Evolutionary conservation across 2,329 filamentous ascomycete genomes (phyloP), one percentile per base, ranked within the genome.

Genomic region (Xylaria sp.): DNA sequence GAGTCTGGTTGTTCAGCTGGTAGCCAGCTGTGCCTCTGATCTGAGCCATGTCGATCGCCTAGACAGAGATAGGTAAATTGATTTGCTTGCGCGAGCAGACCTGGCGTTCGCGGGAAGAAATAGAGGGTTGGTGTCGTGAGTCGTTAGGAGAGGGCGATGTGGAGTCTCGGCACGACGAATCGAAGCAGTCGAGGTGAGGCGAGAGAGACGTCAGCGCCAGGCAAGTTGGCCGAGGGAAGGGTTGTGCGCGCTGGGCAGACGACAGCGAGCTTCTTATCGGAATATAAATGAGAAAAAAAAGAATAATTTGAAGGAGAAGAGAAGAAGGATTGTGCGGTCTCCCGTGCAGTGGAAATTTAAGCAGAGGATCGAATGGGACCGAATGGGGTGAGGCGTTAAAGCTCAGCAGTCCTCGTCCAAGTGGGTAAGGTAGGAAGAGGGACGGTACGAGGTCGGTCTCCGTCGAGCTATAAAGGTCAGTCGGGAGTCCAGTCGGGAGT

Each of bases 1-100:
- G 84, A 71, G 85, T 87, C 71, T 87, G 85, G 74, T 87, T 83
- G 71, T 88, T 88, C 74, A 94, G 84, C 78, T 92, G 90, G 78
- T 95, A 95, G 76, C 89, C 89, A 71, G 90, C 88, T 65, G 84
- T 87, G 74, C 86, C 85, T 77, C 87, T 79, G 67, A 78, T 73
- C 66, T 78, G 76, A 64, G 77, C 75, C 77, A 79, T 79, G 59
- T 61, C 60, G 55, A 46, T 49, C 16, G 55, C 61, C 57, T 30
- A 49, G 30, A 46, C 34, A 46, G 46, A 66, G 48, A 30, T 30
- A 30, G 23, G 23, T 30, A 30, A 30, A 30, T 30, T 30, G 10
- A 42, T 42, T 52, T 54, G n/a, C 35, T 19, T 51, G 48, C 54
- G 64, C 52, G 63, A 62, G 66, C 66, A 67, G 65, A 62, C 63